Base-by-base conservation (phyloP, 2,329 filamentous ascomycete genomes). In the Aureobasidium sp. region DNA sequence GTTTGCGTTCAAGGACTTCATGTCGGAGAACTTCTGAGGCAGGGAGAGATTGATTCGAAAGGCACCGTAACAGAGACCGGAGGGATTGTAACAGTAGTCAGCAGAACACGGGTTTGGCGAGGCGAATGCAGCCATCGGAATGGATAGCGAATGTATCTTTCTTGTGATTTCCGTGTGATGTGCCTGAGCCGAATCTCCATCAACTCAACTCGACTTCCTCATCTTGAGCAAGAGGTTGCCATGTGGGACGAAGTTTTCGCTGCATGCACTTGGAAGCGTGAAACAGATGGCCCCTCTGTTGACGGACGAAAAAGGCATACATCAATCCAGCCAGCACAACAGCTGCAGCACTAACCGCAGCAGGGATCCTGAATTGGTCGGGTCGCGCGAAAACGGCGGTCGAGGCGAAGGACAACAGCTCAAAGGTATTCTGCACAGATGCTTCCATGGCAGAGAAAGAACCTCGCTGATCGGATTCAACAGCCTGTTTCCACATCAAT, bases 361-460 rank as follows among this genome's bases (percentile, higher is more conserved):
- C 80, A 0, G 87, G 86, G 68, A 81, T 85, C 60, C 76, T 75
- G 69, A 91, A 91, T 66, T 88, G 79, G 3, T 80, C 77, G 0
- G 87, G 87, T 0, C 74, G 73, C 0, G 81, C 77, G 63, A 85
- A 89, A 4, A 85, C 68, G 62, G 89, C 84, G 0, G 88, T 91
- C 0, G 80, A 79, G 0, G 78, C 78, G 67, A 84, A 90, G 0
- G 86, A 85, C 1, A 84, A 70, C 50, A 90, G 77, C 70, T 91
- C 87, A 63, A 89, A 90, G 0, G 81, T 65, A 63, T 85, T 90
- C 69, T 91, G 88, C 40, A 85, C 78, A 0, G 84, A 79, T 9
- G 84, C 80, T 69, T 92, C 88, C 8, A 84, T 79, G 0, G 85
- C 76, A 0, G 87, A 90, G 65, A 92, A 91, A 0, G 78, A 74